phyloP scores from a whole-genome alignment of 2,329 filamentous ascomycete genomes.

The Beauveria scarabaeidicola region DNA sequence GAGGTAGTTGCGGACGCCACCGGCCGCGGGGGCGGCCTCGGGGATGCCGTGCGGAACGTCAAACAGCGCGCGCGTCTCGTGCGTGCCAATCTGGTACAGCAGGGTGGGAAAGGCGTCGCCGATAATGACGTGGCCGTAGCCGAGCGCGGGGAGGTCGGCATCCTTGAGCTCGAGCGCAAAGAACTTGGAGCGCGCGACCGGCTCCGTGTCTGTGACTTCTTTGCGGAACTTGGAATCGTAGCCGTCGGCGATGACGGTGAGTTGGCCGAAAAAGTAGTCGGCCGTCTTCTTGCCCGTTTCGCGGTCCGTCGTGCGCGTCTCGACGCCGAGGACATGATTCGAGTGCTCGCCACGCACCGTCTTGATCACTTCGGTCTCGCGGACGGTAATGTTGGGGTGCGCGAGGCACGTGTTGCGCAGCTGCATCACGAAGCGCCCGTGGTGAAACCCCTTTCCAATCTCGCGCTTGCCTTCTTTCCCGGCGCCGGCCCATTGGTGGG shows the following conservation, averaged over 20 bases:
- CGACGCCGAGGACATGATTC: conserved; percentile 72
- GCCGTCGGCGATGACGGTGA: conserved; percentile 87
- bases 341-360: conserved; percentile 62
- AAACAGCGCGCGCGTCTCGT: conserved; percentile 83
- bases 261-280: conserved; percentile 78
- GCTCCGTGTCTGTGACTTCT: conserved; percentile 57
- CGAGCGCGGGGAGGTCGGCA: conserved; percentile 63
- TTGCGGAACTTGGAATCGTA: conserved; percentile 90
- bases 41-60: conserved; percentile 75
- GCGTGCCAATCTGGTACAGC: conserved; percentile 93
- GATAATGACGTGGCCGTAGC: conserved; percentile 83
- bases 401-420: conserved; percentile 65
- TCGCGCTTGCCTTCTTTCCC: conserved; percentile 33
- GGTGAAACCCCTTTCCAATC: conserved; percentile 80
- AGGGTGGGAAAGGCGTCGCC: conserved; percentile 69
- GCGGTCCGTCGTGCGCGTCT: conserved; percentile 57
- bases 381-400: conserved; percentile 76
- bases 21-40: conserved; percentile 61
- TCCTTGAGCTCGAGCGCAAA: conserved; percentile 91
- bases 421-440: conserved; percentile 83
- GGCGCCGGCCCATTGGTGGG: conserved; percentile 27
- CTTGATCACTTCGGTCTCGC: conserved; percentile 79
- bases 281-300: conserved; percentile 44
- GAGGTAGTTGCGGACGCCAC: conserved; percentile 81
- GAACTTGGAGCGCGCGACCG: conserved; percentile 76